Conservation (phyloP, 129 eudicot genomes). For the Gnaphalium uliginosum region DNA sequence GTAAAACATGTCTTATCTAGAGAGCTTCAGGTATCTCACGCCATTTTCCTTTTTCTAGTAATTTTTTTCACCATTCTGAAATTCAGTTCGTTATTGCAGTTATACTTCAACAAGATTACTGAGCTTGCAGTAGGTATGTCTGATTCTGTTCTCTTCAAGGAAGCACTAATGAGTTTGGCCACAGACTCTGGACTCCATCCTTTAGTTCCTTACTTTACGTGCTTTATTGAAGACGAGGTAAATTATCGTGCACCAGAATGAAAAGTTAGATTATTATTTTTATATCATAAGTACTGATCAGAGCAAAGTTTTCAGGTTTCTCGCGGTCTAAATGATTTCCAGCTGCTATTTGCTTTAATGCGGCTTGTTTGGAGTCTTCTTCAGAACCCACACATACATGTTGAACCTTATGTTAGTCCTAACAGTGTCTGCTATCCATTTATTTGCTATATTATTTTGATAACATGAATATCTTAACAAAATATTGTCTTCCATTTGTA, state of each 20-base stretch:
- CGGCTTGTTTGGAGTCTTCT: slow-evolving; percentile 72
- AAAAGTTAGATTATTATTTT: slow-evolving; percentile 7
- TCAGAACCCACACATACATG: slow-evolving; percentile 63
- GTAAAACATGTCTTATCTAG: slow-evolving; percentile 73
- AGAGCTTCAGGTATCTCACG: slow-evolving; percentile 68
- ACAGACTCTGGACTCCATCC: slow-evolving; percentile 81
- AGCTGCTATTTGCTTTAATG: slow-evolving; percentile 63
- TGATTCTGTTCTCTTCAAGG: slow-evolving; percentile 59
- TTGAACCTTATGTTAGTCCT: slow-evolving; percentile 64
- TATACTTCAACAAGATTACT: slow-evolving; percentile 60
- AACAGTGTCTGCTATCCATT: neutral
- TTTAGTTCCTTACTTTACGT: slow-evolving; percentile 65
- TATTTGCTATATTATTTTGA: neutral
- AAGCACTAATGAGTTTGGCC: slow-evolving; percentile 67
- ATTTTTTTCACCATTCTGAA: neutral
- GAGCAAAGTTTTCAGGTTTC: slow-evolving; percentile 43
- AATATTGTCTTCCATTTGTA: neutral
- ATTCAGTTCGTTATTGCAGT: slow-evolving; percentile 39
- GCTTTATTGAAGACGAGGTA: slow-evolving; percentile 75
- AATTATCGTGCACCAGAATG: slow-evolving; percentile 7
- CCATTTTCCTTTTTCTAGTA: neutral
- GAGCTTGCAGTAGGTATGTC: slow-evolving; percentile 62
- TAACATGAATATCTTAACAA: neutral
- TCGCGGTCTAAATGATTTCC: slow-evolving; percentile 58
- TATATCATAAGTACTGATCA: neutral